Percentiles rank a stretch among this genome's conserved stretches.
These are phyloP conservation scores for Coniella lustricola DNA, from an alignment of 2,329 filamentous ascomycete genomes.

Conservation along the genomic window DNA sequence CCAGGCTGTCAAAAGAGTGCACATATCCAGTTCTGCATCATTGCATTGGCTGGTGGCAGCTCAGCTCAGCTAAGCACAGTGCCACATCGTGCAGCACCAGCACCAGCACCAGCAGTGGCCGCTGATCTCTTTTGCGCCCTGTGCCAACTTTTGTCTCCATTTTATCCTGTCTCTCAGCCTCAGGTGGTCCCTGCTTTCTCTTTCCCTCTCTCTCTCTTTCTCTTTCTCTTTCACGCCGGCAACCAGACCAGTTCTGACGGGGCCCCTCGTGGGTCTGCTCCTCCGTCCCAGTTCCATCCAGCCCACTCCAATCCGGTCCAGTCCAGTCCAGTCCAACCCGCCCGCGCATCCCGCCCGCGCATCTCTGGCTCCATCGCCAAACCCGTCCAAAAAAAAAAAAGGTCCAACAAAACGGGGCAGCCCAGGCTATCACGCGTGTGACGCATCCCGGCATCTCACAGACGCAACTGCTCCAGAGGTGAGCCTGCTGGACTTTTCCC, in stretches of 20 bases:
- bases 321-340: too few species aligned
- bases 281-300: neutral
- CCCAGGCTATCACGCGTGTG: neutral
- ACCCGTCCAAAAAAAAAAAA: too few species aligned
- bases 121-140: too few species aligned
- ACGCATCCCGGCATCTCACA: neutral
- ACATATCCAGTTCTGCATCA: too few species aligned
- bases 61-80: too few species aligned
- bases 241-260: neutral
- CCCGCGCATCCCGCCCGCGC: too few species aligned
- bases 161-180: conserved; percentile 14
- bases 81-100: neutral
- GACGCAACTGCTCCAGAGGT: conserved; percentile 4
- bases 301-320: too few species aligned
- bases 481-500: conserved; percentile 11
- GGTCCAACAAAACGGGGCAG: neutral
- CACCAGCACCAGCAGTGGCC: neutral
- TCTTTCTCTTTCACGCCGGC: neutral
- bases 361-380: conserved; percentile 12
- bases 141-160: conserved; percentile 11
- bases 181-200: conserved; percentile 3
- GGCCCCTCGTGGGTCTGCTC: conserved; percentile 9
- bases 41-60: too few species aligned
- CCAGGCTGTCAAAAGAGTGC: too few species aligned
- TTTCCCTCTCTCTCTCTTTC: neutral